Base-by-base conservation (phyloP, 306 rosid genomes). In the Dryas alaskensis region DNA sequence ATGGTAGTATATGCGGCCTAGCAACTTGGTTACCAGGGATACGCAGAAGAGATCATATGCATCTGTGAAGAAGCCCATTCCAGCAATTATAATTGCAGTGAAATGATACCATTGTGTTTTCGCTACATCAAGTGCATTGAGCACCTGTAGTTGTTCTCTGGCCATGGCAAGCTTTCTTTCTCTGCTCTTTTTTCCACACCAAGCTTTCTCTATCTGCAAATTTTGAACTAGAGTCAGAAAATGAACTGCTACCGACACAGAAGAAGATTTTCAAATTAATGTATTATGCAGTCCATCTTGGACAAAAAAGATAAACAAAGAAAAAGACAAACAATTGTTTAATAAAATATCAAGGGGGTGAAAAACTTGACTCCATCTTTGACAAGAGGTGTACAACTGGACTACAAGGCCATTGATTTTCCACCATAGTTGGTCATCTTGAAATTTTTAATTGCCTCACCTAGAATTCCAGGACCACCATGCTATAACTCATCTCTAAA, bases 21-120 rank as follows among this genome's bases (percentile, higher is more conserved):
- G 92, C 58, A 91, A 81, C 76, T 89, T 91, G 17, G 97, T 91
- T 1, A 91, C 89, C 0, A 91, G 80, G 4, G 97, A 89, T 44
- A 89, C 55, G 53, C 97, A 87, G 72, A 91, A 91, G 4, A 91
- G 81, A 67, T 91, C 95, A 60, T 89, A 91, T 5, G 97, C 92
- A 77, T 91, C 95, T 0, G 97, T 91, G 87, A 91, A 91, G 76
- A 91, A 91, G 3, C 97, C 97, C 92, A 91, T 87, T 80, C 97
- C 97, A 5, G 95, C 88, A 9, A 89, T 67, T 6, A 89, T 52
- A 61, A 89, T 87, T 55, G 96, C 97, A 2, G 85, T 89, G 76
- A 89, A 91, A 72, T 91, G 97, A 44, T 91, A 91, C 88, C 88
- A 84, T 83, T 87, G 92, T 76, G 95, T 91, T 67, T 87, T 91